Conservation (phyloP, 768 basidiomycete genomes). For the Dictyophora rubrovolvata region DNA sequence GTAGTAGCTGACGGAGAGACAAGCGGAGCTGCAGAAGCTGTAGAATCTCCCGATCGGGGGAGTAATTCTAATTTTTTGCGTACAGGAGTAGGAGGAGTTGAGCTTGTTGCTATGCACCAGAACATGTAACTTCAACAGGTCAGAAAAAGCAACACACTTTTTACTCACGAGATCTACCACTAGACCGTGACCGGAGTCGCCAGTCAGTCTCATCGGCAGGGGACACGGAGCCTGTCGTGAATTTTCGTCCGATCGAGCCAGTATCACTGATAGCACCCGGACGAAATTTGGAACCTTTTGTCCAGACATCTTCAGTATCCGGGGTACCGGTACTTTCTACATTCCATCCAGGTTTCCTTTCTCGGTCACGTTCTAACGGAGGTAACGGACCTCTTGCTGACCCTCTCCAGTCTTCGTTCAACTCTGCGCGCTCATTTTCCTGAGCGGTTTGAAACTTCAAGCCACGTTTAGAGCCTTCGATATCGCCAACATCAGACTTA, state of each 20-base stretch:
- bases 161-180: constrained; percentile 45
- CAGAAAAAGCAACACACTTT: neutral
- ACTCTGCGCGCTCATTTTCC: neutral
- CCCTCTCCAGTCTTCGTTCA: constrained; percentile 1
- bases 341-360: constrained; percentile 46
- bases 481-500: constrained; percentile 2
- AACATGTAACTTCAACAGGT: constrained; percentile 11
- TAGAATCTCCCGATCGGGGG: constrained; percentile 61
- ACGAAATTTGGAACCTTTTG: constrained; percentile 65
- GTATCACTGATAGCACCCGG: constrained; percentile 34
- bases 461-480: constrained; percentile 9
- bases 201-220: constrained; percentile 58
- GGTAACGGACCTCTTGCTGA: neutral
- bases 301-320: constrained; percentile 73
- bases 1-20: constrained; percentile 60
- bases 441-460: constrained; percentile 9
- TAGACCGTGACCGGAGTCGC: constrained; percentile 42
- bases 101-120: constrained; percentile 46
- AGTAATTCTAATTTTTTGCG: constrained; percentile 80
- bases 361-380: constrained; percentile 1
- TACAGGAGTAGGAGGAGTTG: constrained; percentile 71
- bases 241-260: constrained; percentile 14
- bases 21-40: constrained; percentile 62
- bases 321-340: constrained; percentile 34
- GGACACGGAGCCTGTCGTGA: constrained; percentile 29